These are phyloP conservation scores for Colletotrichum agaves DNA, from an alignment of 2,329 filamentous ascomycete species.

Conservation along the genomic window DNA sequence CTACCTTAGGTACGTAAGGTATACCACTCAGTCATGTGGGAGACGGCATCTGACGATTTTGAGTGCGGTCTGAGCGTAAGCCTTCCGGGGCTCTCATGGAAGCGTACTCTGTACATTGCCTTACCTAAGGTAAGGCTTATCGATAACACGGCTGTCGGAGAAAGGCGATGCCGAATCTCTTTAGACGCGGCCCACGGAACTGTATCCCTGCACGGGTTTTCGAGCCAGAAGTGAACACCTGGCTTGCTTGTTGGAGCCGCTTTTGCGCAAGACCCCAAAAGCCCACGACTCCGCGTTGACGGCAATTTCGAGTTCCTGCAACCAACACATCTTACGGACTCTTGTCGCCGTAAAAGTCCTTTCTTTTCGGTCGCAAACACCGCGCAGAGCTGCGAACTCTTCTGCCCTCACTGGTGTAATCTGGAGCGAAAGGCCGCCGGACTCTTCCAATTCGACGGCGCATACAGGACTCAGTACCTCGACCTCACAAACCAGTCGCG, in stretches of 20 bases:
- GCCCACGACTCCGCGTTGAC: conserved; percentile 26
- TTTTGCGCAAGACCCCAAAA: conserved; percentile 24
- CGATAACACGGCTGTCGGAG: conserved; percentile 36
- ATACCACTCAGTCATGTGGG: background rate
- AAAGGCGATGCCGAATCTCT: conserved; percentile 26
- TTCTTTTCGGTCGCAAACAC: background rate
- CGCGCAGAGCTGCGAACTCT: no score
- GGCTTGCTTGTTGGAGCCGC: conserved; percentile 36
- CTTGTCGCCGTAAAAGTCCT: conserved; percentile 10
- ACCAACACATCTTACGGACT: conserved; percentile 3
- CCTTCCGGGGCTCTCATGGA: background rate
- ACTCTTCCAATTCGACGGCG: conserved; percentile 6
- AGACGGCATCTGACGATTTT: background rate
- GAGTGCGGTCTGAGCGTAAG: conserved; percentile 19
- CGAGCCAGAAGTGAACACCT: conserved; percentile 39
- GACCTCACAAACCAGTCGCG: conserved; percentile 11
- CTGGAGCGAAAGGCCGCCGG: background rate
- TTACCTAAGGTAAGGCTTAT: conserved; percentile 12
- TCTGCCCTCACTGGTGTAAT: no score
- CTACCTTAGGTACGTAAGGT: no score
- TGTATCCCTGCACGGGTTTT: conserved; percentile 33
- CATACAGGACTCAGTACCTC: conserved; percentile 11
- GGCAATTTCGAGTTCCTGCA: conserved; percentile 10
- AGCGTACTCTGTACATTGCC: no score
- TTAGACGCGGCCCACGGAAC: background rate